These are phyloP conservation scores for Calcarisporium arbuscula DNA, from an alignment of 2,329 filamentous ascomycete genomes.

Conservation along the genomic window DNA sequence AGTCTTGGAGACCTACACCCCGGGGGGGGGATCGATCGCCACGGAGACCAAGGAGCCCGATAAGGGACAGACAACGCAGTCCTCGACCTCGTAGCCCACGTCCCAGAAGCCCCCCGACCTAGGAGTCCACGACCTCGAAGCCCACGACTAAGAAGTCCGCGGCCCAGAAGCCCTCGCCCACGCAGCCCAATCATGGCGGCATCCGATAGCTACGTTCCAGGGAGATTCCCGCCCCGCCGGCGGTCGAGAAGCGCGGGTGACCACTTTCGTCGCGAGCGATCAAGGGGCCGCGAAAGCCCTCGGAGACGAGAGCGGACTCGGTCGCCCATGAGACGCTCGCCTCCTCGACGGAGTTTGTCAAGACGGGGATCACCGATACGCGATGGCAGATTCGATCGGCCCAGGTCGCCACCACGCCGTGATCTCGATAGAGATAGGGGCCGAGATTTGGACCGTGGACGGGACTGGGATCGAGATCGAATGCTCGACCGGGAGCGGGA, in stretches of 20 bases:
- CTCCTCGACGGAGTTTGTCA: slow-evolving; percentile 31
- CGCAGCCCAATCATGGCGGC: slow-evolving; percentile 30
- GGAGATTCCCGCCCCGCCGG: slow-evolving; percentile 33
- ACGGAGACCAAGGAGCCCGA: slow-evolving; percentile 25
- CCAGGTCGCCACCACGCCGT: slow-evolving; percentile 29
- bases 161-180: slow-evolving; percentile 32
- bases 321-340: slow-evolving; percentile 30
- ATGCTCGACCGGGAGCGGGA: slow-evolving; percentile 25
- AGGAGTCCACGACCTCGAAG: slow-evolving; percentile 22
- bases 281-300: slow-evolving; percentile 32
- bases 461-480: slow-evolving; percentile 22
- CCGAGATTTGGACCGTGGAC: slow-evolving; percentile 23
- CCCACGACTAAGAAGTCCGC: slow-evolving; percentile 26
- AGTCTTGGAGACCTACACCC: slow-evolving; percentile 55
- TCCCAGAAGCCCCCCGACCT: slow-evolving; percentile 3
- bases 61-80: slow-evolving; percentile 22
- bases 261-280: slow-evolving; percentile 35
- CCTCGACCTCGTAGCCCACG: slow-evolving; percentile 24
- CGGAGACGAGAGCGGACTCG: slow-evolving; percentile 29
- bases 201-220: slow-evolving; percentile 42
- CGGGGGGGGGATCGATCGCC: slow-evolving; percentile 40
- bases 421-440: slow-evolving; percentile 29
- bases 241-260: slow-evolving; percentile 36
- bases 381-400: slow-evolving; percentile 31
- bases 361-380: slow-evolving; percentile 28